These are phyloP conservation scores for Podospora sp. DNA, from an alignment of 495 filamentous ascomycete species.

Conservation along the genomic window DNA sequence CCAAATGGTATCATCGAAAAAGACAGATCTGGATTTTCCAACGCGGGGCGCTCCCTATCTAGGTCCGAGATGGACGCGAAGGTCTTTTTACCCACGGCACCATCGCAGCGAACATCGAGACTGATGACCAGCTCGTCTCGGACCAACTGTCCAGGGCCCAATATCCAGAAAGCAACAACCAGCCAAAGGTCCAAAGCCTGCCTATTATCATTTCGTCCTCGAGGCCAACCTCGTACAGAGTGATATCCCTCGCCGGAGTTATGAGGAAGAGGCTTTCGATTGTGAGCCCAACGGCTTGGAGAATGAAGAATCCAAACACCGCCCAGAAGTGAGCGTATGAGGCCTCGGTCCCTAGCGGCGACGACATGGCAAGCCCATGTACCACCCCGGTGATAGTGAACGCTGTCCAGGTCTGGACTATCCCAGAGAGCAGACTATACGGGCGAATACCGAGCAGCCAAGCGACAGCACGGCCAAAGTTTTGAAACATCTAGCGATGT, in stretches of 20 bases:
- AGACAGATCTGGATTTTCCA: background rate
- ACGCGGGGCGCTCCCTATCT: background rate
- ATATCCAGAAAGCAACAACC: conserved; percentile 5
- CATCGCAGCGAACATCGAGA: background rate
- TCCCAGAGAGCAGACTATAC: background rate
- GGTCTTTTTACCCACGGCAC: background rate
- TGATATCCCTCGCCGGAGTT: conserved; percentile 3
- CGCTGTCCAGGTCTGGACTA: background rate
- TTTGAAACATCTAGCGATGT: conserved; percentile 13
- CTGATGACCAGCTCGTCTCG: background rate
- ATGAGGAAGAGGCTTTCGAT: conserved; percentile 9
- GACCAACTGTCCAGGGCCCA: conserved; percentile 3
- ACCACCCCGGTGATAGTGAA: conserved; percentile 1
- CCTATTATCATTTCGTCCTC: conserved; percentile 16
- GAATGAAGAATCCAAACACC: conserved; percentile 7
- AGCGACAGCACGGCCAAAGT: conserved; percentile 4
- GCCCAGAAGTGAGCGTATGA: background rate
- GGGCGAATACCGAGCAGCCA: background rate
- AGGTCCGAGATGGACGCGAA: background rate
- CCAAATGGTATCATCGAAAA: background rate
- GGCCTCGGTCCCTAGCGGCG: too few species aligned
- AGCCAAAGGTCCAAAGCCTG: conserved; percentile 16
- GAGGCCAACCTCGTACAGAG: conserved; percentile 13
- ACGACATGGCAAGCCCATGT: conserved; percentile 1
- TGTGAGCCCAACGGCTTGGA: conserved; percentile 10